Evolutionary conservation across 352 stramenopile genomes (phyloP).

Genomic region (Blastocystis sp.): DNA sequence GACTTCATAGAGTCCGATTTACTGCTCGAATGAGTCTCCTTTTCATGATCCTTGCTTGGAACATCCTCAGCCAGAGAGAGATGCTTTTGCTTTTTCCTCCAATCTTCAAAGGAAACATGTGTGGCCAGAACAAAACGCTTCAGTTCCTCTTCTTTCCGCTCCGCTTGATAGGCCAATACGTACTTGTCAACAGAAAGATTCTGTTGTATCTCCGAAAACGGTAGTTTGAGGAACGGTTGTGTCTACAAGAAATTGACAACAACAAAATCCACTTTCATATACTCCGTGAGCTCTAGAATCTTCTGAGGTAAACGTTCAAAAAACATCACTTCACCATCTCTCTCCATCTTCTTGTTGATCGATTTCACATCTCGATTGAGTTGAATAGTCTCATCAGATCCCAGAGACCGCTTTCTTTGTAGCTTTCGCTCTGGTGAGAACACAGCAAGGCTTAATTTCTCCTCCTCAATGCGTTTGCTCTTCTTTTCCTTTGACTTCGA

Average conservation of each 20-base stretch:
- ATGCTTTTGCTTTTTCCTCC: slow-evolving; percentile 59
- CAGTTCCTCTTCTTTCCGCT: slow-evolving; percentile 48
- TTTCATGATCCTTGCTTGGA: background rate
- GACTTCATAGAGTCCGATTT: background rate
- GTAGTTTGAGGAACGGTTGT: slow-evolving; percentile 33
- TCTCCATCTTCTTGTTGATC: slow-evolving; percentile 58
- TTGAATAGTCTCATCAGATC: background rate
- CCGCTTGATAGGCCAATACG: slow-evolving; percentile 41
- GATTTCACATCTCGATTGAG: slow-evolving; percentile 42
- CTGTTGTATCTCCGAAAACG: slow-evolving; percentile 14
- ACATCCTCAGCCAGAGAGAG: background rate
- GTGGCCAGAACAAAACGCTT: slow-evolving; percentile 16
- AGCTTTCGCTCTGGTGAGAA: background rate
- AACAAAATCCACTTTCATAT: slow-evolving; percentile 5
- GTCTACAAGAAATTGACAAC: background rate
- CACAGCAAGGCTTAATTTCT: background rate
- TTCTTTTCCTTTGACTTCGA: slow-evolving; percentile 28
- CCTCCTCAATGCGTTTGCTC: background rate
- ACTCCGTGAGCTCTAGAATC: slow-evolving; percentile 49
- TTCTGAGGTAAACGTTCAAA: slow-evolving; percentile 47
- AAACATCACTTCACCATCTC: slow-evolving; percentile 45
- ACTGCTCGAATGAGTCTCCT: background rate
- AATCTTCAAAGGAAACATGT: slow-evolving; percentile 31
- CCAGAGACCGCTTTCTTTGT: background rate
- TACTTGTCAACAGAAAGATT: slow-evolving; percentile 50